Conservation (phyloP, 441 rosid species). For the Cnidoscolus chayamansa region DNA sequence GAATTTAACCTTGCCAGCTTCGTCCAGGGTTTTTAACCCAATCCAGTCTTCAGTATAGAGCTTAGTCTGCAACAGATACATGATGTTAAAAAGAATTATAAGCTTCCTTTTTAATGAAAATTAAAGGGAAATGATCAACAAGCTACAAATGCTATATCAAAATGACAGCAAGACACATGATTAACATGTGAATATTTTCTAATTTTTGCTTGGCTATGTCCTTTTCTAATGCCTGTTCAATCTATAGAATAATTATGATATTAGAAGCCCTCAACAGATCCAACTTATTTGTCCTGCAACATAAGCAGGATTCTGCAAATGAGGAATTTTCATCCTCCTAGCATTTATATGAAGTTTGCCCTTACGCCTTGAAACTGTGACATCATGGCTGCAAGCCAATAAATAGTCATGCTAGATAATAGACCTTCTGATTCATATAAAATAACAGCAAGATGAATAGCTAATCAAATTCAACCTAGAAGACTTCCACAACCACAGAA, state of each 20-base stretch:
- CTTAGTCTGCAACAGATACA: constrained; percentile 43
- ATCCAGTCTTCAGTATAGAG: constrained; percentile 82
- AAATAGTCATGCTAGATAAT: background rate
- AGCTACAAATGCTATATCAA: background rate
- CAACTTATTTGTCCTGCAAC: background rate
- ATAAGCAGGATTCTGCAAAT: background rate
- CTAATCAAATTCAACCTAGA: background rate
- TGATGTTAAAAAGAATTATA: background rate
- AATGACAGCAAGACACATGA: background rate
- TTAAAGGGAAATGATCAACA: background rate
- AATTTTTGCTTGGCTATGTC: background rate
- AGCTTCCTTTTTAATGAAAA: background rate
- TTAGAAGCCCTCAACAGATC: background rate
- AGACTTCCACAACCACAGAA: background rate
- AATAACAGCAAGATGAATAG: background rate
- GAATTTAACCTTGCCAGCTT: constrained; percentile 71
- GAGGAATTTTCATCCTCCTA: background rate
- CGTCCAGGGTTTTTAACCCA: constrained; percentile 69
- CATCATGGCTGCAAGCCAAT: background rate
- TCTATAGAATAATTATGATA: too few species aligned
- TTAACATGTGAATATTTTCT: background rate
- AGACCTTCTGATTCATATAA: background rate
- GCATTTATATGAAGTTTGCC: background rate
- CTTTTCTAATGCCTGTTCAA: background rate
- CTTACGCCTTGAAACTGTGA: background rate